Percentiles rank a stretch among this genome's conserved stretches.
These are phyloP conservation scores for Passalora sequoiae DNA, from an alignment of 2,329 filamentous ascomycete species.

Conservation along the genomic window DNA sequence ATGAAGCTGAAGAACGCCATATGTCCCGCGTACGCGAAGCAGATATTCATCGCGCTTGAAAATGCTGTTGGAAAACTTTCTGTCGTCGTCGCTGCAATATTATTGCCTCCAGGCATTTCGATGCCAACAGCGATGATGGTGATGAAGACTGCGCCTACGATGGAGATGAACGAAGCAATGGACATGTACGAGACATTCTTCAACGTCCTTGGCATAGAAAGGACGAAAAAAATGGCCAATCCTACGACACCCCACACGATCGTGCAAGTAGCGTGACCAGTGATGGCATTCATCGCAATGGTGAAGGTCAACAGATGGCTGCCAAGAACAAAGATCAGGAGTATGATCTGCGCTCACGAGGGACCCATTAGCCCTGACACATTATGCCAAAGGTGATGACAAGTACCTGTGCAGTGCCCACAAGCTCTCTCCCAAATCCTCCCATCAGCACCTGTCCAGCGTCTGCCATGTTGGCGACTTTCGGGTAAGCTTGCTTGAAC, in stretches of 20 bases:
- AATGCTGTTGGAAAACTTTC: slow-evolving; percentile 49
- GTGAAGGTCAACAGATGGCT: slow-evolving; percentile 65
- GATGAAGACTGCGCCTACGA: slow-evolving; percentile 56
- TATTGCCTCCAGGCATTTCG: background rate
- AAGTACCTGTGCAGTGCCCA: slow-evolving; percentile 60
- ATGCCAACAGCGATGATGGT: slow-evolving; percentile 9
- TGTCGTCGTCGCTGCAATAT: slow-evolving; percentile 1
- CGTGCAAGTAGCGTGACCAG: slow-evolving; percentile 57
- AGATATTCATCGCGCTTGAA: slow-evolving; percentile 60
- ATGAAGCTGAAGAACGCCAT: slow-evolving; percentile 63
- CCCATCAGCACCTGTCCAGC: slow-evolving; percentile 60
- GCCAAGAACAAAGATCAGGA: slow-evolving; percentile 57
- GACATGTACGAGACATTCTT: slow-evolving; percentile 60
- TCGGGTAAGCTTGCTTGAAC: slow-evolving; percentile 52
- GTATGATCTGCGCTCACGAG: slow-evolving; percentile 7
- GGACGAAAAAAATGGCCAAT: slow-evolving; percentile 52
- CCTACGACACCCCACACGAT: slow-evolving; percentile 60
- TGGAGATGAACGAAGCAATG: slow-evolving; percentile 47
- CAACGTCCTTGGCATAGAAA: slow-evolving; percentile 58
- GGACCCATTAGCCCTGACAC: no score
- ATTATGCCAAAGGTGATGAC: slow-evolving; percentile 38
- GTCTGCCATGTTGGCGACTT: slow-evolving; percentile 55
- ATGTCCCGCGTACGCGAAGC: slow-evolving; percentile 62
- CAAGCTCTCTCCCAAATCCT: slow-evolving; percentile 55
- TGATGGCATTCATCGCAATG: slow-evolving; percentile 63